Base-by-base conservation (phyloP, 2,329 filamentous ascomycete species). In the Colletotrichum theobromicola region DNA sequence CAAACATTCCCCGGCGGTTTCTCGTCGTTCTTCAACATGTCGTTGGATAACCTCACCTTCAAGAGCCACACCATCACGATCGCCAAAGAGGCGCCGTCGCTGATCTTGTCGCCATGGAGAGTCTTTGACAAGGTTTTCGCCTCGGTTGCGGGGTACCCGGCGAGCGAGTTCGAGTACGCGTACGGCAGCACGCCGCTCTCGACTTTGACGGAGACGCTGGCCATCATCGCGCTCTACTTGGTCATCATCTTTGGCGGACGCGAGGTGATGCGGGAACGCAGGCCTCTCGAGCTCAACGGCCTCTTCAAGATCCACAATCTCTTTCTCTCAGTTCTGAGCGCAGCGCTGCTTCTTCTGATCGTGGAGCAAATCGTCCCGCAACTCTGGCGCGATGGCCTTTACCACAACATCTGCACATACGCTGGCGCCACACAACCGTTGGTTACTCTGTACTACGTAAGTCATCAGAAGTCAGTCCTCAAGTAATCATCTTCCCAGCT, bases 241-340 rank as follows among this genome's bases (percentile, higher is more conserved):
- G 85, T 93, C 76, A 87, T 96, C 84, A 95, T 97, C 79, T 95
- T 97, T 78, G 94, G 94, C 75, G 95, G 95, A 67, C 90, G 95
- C 76, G 93, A 96, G 85, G 82, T 95, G 77, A 97, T 98, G 95
- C 93, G 93, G 84, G 91, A 92, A 79, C 90, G 93, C 73, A 88
- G 91, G 79, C 88, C 95, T 7, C 91, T 95, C 86, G 93, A 95
- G 88, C 89, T 97, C 79, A 95, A 93, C 13, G 87, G 89, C 15
- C 86, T 95, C 69, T 97, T 97, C 88, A 93, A 96, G 87, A 89
- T 97, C 79, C 95, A 98, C 90, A 98, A 98, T 88, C 93, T 97
- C 79, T 91, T 94, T 85, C 88, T 98, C 80, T 97, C 95, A 32
- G 86, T 90, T 67, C 93, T 97, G 85, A 95, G 94, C 83, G 93